Evolutionary conservation across 2,329 filamentous ascomycete genomes (phyloP), one percentile per base, ranked within the genome.

Genomic region (Septoria linicola): DNA sequence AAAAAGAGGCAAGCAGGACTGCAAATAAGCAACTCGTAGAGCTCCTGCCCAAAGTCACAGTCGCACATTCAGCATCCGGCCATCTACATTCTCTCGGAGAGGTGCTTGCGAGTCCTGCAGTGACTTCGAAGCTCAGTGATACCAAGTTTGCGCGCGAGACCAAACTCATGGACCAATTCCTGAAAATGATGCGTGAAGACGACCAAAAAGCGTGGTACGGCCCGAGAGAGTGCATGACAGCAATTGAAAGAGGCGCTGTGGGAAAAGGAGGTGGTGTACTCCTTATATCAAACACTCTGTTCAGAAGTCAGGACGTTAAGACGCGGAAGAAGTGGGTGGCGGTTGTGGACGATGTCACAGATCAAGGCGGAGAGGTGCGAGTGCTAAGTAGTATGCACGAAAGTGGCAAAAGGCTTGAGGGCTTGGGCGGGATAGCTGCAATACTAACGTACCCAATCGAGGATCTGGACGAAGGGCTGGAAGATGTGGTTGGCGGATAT

Each of bases 361-460:
- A 76, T 2, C 85, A 89, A 58, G 93, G 92, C 4, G 93, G 92
- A 1, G 90, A 96, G 59, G 88, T 89, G 1, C 78, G 88, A 47
- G 82, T 97, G n/a, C 72, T 97, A 21, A 97, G 92, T 69, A 91
- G 88, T 63, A 87, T 95, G 65, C 92, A 97, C 69, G 92, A 96
- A 74, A 96, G 91, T 68, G 93, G 93, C 1, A 86, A 87, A 73
- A 78, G 90, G 53, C 72, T 99, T 11, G 88, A 91, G 59, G 87
- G 84, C 10, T 69, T 97, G 54, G 91, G 93, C 1, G 88, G 90
- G 14, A 86, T 99, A 55, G 93, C 92, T 13, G 90, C 90, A 1
- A 86, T 96, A 21, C 73, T 96, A 57, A 96, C 92, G 10, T 99
- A 91, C 68, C 91, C 93, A 0, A 79, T 97, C 14, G 90, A 95